Evolutionary conservation across 331 rosid genomes (phyloP).

Genomic region (Ulmus americana): DNA sequence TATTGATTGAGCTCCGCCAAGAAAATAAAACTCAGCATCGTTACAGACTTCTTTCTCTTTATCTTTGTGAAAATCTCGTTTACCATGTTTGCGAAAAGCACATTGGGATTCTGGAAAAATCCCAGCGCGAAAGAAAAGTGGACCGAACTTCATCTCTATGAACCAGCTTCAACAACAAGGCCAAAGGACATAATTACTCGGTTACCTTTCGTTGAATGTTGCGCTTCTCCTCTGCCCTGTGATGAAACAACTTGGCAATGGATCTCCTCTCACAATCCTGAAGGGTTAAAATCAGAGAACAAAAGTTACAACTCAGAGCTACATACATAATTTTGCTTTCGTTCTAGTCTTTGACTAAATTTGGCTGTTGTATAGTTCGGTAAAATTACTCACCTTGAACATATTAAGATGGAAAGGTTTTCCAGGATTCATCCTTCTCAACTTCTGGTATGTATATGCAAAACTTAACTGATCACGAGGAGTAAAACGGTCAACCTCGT

Average conservation of each 20-base stretch:
- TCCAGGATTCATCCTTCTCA: constrained; percentile 80
- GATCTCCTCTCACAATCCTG: constrained; percentile 95
- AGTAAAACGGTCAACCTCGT: constrained; percentile 83
- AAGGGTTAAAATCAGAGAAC: constrained; percentile 12
- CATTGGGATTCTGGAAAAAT: neutral
- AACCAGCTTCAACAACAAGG: constrained; percentile 5
- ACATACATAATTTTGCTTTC: neutral
- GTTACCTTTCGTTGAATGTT: constrained; percentile 17
- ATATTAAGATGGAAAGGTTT: constrained; percentile 76
- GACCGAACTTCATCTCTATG: neutral
- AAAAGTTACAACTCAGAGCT: neutral
- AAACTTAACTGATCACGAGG: constrained; percentile 98
- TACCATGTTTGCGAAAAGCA: constrained; percentile 8
- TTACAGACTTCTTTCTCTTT: neutral
- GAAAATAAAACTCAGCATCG: constrained; percentile 1
- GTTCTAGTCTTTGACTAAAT: constrained; percentile 12
- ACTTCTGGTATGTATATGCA: constrained; percentile 81
- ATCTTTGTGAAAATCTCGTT: constrained; percentile 7
- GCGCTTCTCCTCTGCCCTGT: constrained; percentile 69
- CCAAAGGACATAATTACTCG: constrained; percentile 23
- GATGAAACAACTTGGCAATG: constrained; percentile 84
- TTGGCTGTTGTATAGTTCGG: constrained; percentile 9
- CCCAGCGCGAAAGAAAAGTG: constrained; percentile 1
- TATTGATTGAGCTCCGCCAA: neutral
- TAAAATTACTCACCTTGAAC: constrained; percentile 70